Percentiles rank a stretch among this genome's conserved stretches.
phyloP scores from a whole-genome alignment of 495 filamentous ascomycete species.

The Daldinia loculata region DNA sequence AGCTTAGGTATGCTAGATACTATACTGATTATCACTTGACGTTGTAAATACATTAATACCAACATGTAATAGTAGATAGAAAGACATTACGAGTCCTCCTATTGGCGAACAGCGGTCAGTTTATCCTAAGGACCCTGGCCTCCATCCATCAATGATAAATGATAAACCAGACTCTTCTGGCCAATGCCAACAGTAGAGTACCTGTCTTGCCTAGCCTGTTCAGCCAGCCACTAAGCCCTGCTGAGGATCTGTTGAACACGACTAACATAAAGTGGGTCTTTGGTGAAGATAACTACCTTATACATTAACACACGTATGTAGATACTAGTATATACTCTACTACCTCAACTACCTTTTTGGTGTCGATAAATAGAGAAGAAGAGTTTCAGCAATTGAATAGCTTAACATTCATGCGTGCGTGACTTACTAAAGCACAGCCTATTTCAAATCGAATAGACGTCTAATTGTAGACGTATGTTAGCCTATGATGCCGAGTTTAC shows the following conservation, averaged over 20 bases:
- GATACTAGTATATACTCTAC: background rate
- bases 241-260: slow-evolving; percentile 34
- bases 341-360: background rate
- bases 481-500: slow-evolving; percentile 34
- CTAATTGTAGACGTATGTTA: background rate
- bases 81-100: slow-evolving; percentile 19
- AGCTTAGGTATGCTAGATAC: slow-evolving; percentile 15
- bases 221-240: slow-evolving; percentile 37
- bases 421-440: background rate
- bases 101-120: slow-evolving; percentile 29
- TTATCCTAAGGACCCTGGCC: slow-evolving; percentile 29
- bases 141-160: slow-evolving; percentile 33
- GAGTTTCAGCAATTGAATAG: background rate
- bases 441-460: slow-evolving; percentile 2
- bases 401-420: slow-evolving; percentile 5
- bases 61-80: slow-evolving; percentile 23
- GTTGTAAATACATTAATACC: slow-evolving; percentile 24
- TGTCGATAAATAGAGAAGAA: background rate
- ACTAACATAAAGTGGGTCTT: slow-evolving; percentile 20
- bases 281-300: background rate
- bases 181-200: slow-evolving; percentile 6
- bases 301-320: background rate
- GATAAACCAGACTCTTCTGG: slow-evolving; percentile 37
- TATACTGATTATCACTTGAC: slow-evolving; percentile 19
- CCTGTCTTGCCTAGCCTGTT: background rate